These are phyloP conservation scores for Funneliformis caledonium DNA, from an alignment of 371 early-diverging fungal species.

Conservation along the genomic window DNA sequence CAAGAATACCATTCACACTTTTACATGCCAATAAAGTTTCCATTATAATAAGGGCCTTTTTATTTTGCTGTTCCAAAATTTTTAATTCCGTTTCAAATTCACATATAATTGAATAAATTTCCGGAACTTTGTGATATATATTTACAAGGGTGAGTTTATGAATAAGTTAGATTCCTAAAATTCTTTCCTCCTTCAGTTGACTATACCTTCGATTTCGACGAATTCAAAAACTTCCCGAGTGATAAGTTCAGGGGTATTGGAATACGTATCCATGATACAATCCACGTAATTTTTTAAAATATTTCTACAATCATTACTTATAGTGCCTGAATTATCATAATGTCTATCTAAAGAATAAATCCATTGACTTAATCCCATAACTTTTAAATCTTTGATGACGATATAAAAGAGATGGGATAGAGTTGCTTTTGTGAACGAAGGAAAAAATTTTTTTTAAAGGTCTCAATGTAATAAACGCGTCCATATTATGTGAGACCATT, in stretches of 20 bases:
- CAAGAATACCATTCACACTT: neutral
- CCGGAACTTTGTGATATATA: neutral
- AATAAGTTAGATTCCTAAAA: neutral
- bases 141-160: too few relatives aligned
- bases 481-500: too few relatives aligned
- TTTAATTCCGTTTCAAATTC: neutral
- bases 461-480: neutral
- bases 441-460: too few relatives aligned
- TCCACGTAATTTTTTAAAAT: neutral
- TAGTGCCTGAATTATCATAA: neutral
- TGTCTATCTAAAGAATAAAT: neutral
- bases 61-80: neutral
- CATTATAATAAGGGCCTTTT: neutral
- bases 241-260: neutral
- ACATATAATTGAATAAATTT: neutral
- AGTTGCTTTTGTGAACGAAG: too few relatives aligned
- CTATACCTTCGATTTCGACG: neutral
- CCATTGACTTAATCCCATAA: neutral
- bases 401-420: too few relatives aligned
- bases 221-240: neutral
- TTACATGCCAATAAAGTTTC: neutral
- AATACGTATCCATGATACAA: neutral
- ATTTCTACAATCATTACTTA: neutral
- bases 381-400: neutral
- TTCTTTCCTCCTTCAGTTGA: neutral